phyloP scores from a whole-genome alignment of 495 filamentous ascomycete species.

The Neurospora sublineolata region DNA sequence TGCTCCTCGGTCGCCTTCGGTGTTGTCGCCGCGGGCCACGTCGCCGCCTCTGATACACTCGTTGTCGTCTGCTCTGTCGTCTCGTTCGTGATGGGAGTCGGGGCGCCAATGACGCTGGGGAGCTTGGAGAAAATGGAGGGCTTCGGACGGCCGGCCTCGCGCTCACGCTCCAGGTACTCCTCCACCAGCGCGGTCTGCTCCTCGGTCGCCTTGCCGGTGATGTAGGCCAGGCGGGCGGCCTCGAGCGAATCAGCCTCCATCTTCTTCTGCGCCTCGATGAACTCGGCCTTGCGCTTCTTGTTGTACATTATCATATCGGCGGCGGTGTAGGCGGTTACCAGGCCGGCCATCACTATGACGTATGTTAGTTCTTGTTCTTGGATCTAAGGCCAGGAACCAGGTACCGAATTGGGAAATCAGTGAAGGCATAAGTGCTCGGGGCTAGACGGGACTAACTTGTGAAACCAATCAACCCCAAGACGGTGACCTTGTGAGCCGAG shows the following conservation, averaged over 20 bases:
- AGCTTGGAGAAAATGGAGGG: constrained; percentile 21
- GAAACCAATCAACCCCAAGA: constrained; percentile 61
- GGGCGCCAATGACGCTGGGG: constrained; percentile 22
- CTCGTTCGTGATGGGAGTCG: not conserved
- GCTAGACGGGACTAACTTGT: constrained; percentile 47
- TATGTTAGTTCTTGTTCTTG: constrained; percentile 6
- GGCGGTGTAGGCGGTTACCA: constrained; percentile 68
- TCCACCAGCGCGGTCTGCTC: constrained; percentile 41
- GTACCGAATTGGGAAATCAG: not conserved
- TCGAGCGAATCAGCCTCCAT: constrained; percentile 41
- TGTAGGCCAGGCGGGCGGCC: constrained; percentile 47
- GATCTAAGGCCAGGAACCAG: not conserved
- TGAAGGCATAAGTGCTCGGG: not conserved
- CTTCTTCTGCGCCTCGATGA: constrained; percentile 50
- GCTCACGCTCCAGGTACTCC: constrained; percentile 25
- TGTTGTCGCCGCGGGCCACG: constrained; percentile 5
- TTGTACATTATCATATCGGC: constrained; percentile 84
- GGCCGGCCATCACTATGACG: constrained; percentile 51
- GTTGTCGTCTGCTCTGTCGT: not conserved
- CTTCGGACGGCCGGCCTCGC: constrained; percentile 9
- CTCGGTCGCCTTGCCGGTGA: constrained; percentile 50
- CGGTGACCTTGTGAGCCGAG: constrained; percentile 66
- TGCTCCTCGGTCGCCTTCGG: constrained; percentile 22
- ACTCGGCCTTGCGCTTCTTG: constrained; percentile 54
- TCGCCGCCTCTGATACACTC: constrained; percentile 6